Percentiles rank a stretch among this genome's conserved stretches.
These are phyloP conservation scores for Suhomyces vadensis DNA, from an alignment of 805 yeast genomes.

Conservation along the genomic window DNA sequence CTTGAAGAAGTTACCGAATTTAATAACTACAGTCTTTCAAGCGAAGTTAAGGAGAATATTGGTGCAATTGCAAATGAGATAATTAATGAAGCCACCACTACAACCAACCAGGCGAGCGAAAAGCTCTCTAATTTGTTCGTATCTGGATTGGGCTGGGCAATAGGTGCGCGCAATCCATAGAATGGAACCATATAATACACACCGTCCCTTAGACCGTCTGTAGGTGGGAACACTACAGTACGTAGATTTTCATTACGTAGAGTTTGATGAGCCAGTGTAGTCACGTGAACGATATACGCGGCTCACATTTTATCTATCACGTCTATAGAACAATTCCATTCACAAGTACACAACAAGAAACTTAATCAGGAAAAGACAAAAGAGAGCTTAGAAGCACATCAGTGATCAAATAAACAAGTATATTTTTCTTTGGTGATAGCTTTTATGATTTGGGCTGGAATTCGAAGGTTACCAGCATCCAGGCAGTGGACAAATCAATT, in stretches of 20 bases:
- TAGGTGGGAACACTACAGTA: no score
- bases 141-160: slow-evolving; percentile 64
- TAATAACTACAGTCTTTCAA: slow-evolving; percentile 8
- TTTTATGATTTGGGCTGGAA: slow-evolving; percentile 4
- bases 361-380: no score
- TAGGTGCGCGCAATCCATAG: slow-evolving; percentile 45
- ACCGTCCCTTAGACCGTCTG: no score
- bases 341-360: no score
- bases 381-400: no score
- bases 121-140: slow-evolving; percentile 52
- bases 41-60: slow-evolving; percentile 20
- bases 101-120: slow-evolving; percentile 41
- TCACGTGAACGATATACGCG: no score
- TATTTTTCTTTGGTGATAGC: not conserved
- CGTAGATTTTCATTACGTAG: no score
- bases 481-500: slow-evolving; percentile 3
- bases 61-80: slow-evolving; percentile 28
- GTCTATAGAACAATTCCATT: no score
- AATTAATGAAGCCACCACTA: slow-evolving; percentile 30
- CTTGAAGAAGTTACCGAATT: slow-evolving; percentile 6
- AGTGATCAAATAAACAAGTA: no score
- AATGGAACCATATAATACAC: not conserved
- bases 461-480: not conserved
- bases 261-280: no score
- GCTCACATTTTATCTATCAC: no score